Percentiles rank a stretch among this genome's conserved stretches.
These are phyloP conservation scores for Lentinula guzmanii DNA, from an alignment of 768 basidiomycete genomes.

Conservation along the genomic window DNA sequence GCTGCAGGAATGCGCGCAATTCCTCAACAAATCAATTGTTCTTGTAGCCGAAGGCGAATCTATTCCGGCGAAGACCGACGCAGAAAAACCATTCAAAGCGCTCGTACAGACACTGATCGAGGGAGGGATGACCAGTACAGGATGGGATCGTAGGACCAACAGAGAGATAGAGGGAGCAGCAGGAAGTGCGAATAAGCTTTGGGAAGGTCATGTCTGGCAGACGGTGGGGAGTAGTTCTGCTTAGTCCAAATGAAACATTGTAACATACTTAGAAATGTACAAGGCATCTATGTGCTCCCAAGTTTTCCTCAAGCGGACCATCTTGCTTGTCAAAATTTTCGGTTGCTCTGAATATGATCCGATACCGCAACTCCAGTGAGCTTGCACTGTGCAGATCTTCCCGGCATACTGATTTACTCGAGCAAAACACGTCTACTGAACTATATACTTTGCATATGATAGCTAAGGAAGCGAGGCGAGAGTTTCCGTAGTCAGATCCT, in stretches of 20 bases:
- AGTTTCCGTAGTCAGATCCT: too few species aligned
- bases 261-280: too few species aligned
- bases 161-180: constrained; percentile 9
- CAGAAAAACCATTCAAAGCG: not conserved
- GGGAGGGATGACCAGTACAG: constrained; percentile 11
- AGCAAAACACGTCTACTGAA: too few species aligned
- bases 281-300: too few species aligned
- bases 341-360: too few species aligned
- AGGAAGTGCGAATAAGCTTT: constrained; percentile 15
- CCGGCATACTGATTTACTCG: too few species aligned
- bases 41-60: constrained; percentile 3
- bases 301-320: too few species aligned
- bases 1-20: constrained; percentile 17
- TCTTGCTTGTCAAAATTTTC: too few species aligned
- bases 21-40: constrained; percentile 11
- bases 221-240: not conserved
- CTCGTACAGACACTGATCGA: constrained; percentile 4
- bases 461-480: too few species aligned
- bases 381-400: too few species aligned
- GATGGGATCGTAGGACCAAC: constrained; percentile 9
- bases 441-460: too few species aligned
- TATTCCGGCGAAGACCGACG: not conserved
- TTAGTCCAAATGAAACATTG: not conserved
- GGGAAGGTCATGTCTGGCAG: constrained; percentile 16
- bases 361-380: too few species aligned